Conservation (phyloP, 495 filamentous ascomycete species). For the Chaetomium cochliodes region DNA sequence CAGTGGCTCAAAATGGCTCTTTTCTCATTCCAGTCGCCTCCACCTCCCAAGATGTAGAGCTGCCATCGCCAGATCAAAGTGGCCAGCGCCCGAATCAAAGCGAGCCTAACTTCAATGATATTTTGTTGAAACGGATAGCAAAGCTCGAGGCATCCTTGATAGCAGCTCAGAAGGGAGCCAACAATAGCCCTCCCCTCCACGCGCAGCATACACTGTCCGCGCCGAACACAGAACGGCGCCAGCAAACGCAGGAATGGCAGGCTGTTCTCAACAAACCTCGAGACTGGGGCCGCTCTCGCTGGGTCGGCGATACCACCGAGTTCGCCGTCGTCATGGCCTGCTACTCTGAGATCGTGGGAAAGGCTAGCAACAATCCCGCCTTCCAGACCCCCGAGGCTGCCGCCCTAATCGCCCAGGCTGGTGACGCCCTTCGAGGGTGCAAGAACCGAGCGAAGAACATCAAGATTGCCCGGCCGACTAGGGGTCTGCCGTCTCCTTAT, state of each 20-base stretch:
- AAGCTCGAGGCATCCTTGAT: neutral
- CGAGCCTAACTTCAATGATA: neutral
- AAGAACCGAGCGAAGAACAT: constrained; percentile 3
- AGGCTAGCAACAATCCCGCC: neutral
- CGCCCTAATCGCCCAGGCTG: neutral
- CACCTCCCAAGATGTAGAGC: neutral
- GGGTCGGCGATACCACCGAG: neutral
- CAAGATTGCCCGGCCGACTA: constrained; percentile 4
- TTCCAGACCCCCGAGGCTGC: neutral
- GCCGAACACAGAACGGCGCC: neutral
- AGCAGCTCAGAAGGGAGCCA: neutral
- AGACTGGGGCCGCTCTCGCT: neutral
- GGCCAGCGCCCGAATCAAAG: neutral
- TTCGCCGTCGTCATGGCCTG: constrained; percentile 3
- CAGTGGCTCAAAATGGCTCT: neutral
- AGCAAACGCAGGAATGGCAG: neutral
- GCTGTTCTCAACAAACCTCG: neutral
- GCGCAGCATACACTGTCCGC: neutral
- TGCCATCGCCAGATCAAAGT: neutral
- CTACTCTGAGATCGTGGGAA: neutral
- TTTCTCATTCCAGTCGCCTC: neutral
- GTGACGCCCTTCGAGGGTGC: neutral
- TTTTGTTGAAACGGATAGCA: neutral
- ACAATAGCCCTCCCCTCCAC: neutral
- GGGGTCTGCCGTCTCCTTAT: neutral